Conservation (phyloP, 768 basidiomycete species). For the Pholiota molesta region DNA sequence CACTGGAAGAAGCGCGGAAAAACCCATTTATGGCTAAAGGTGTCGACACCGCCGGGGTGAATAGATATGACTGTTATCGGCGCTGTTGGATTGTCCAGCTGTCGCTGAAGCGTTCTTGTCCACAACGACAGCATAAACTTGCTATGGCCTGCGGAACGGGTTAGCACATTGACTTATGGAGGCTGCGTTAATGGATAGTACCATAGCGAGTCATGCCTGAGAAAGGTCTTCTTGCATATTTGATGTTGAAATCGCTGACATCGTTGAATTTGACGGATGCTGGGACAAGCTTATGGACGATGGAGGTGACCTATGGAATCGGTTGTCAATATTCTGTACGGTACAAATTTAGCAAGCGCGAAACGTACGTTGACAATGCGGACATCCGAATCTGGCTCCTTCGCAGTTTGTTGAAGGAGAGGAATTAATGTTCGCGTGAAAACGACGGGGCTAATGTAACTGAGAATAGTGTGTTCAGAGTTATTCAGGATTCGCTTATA, state of each 20-base stretch:
- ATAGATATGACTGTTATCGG: slow-evolving; percentile 24
- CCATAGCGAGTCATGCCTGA: slow-evolving; percentile 24
- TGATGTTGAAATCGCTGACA: slow-evolving; percentile 22
- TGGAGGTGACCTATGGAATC: slow-evolving; percentile 19
- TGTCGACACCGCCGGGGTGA: slow-evolving; percentile 34
- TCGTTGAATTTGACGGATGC: slow-evolving; percentile 22
- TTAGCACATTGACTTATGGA: background rate
- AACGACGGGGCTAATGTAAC: slow-evolving; percentile 56
- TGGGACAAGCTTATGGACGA: slow-evolving; percentile 22
- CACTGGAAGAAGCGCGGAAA: slow-evolving; percentile 20
- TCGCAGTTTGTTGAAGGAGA: slow-evolving; percentile 51
- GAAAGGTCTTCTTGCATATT: slow-evolving; percentile 16
- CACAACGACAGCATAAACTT: slow-evolving; percentile 25
- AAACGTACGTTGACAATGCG: slow-evolving; percentile 58
- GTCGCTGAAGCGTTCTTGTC: slow-evolving; percentile 21
- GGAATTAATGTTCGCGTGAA: slow-evolving; percentile 59
- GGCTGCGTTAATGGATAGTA: background rate
- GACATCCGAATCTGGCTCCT: slow-evolving; percentile 53
- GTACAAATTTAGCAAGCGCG: slow-evolving; percentile 5
- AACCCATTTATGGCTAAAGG: slow-evolving; percentile 27
- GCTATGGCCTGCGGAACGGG: slow-evolving; percentile 17
- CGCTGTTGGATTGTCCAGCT: slow-evolving; percentile 15
- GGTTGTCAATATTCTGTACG: slow-evolving; percentile 28
- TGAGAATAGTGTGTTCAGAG: slow-evolving; percentile 23
- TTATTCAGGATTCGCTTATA: background rate